These are phyloP conservation scores for Avena eriantha DNA, from an alignment of 176 grass and related monocot species.

Conservation along the genomic window DNA sequence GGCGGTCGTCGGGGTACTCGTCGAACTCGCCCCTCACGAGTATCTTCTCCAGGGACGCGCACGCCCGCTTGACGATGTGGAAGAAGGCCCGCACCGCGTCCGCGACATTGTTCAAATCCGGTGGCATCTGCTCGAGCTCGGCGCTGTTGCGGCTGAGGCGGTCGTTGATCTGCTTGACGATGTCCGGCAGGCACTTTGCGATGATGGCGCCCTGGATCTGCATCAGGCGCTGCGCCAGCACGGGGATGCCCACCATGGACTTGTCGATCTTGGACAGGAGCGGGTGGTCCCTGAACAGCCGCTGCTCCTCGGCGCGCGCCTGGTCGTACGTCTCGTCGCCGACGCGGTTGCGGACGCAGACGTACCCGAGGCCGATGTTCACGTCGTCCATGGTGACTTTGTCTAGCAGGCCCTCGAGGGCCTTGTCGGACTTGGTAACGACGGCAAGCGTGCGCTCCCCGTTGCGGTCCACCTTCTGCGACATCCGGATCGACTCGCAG, in stretches of 20 bases:
- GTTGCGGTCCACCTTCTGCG: conserved; percentile 56
- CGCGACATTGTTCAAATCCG: conserved; percentile 27
- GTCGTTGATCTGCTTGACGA: conserved; percentile 58
- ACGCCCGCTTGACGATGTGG: conserved; percentile 36
- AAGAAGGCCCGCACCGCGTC: conserved; percentile 42
- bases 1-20: neutral
- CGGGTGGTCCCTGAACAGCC: conserved; percentile 44
- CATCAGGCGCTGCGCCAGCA: conserved; percentile 49
- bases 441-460: conserved; percentile 67
- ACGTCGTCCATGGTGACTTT: conserved; percentile 73
- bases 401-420: conserved; percentile 61
- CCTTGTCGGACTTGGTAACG: conserved; percentile 68
- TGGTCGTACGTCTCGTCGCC: conserved; percentile 62
- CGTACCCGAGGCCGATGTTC: conserved; percentile 65
- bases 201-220: conserved; percentile 53
- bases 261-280: conserved; percentile 50
- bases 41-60: too few relatives aligned
- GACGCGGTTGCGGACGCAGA: conserved; percentile 70
- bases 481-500: too few relatives aligned
- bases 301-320: conserved; percentile 43
- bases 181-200: conserved; percentile 52
- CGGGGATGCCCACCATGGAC: conserved; percentile 51
- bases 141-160: conserved; percentile 41
- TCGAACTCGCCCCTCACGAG: too few relatives aligned
- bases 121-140: conserved; percentile 61